Evolutionary conservation across 345 rosid genomes (phyloP).

Genomic region (Microcos paniculata): DNA sequence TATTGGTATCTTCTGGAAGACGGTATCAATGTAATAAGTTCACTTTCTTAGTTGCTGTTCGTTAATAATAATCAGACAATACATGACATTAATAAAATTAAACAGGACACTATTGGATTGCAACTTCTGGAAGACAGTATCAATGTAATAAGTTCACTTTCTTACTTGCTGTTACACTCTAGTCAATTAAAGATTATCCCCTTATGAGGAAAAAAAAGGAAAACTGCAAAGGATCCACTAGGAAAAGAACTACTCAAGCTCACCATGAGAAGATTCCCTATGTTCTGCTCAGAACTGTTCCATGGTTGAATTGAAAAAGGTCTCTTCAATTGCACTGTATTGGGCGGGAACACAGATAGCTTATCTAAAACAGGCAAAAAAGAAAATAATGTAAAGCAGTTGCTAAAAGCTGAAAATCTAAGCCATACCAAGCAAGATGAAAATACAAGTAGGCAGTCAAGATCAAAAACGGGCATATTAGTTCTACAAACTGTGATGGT

Average conservation of each 20-base stretch:
- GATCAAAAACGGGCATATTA: neutral
- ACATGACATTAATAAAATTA: neutral
- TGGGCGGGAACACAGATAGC: slow-evolving; percentile 62
- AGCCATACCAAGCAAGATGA: neutral
- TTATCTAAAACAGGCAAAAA: slow-evolving; percentile 47
- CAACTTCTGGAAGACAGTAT: neutral
- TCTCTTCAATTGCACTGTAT: slow-evolving; percentile 55
- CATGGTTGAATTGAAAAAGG: slow-evolving; percentile 78
- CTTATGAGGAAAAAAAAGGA: neutral
- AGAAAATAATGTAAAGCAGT: slow-evolving; percentile 3
- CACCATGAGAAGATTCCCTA: slow-evolving; percentile 92
- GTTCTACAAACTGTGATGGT: neutral
- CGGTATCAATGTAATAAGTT: neutral
- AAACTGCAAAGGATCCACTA: neutral
- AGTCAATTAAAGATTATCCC: neutral
- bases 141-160: neutral
- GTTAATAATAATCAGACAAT: neutral
- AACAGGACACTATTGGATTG: neutral
- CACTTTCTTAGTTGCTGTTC: neutral
- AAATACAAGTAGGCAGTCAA: neutral
- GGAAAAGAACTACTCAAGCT: slow-evolving; percentile 24
- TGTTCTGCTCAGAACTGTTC: slow-evolving; percentile 77
- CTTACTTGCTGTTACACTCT: neutral
- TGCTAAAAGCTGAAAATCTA: slow-evolving; percentile 14
- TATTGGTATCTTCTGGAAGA: neutral